Conservation (phyloP, 2,329 filamentous ascomycete genomes). For the Lasiodiplodia gonubiensis region DNA sequence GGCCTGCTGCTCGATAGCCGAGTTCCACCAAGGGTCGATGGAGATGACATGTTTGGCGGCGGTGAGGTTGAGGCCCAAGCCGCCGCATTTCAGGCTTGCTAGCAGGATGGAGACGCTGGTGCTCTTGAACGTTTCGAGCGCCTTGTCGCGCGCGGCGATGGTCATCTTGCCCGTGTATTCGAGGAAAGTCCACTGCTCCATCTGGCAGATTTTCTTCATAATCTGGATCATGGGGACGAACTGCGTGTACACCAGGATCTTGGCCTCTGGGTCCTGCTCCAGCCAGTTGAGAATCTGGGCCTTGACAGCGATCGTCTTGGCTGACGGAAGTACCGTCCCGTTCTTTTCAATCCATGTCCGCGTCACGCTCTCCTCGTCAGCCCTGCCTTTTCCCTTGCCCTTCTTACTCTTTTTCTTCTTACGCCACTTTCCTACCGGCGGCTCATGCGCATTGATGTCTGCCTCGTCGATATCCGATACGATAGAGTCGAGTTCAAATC, state of each 20-base stretch:
- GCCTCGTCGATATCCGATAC: slow-evolving; percentile 11
- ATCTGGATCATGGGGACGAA: slow-evolving; percentile 62
- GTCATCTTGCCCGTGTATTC: slow-evolving; percentile 59
- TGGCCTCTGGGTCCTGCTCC: slow-evolving; percentile 53
- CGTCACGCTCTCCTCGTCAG: slow-evolving; percentile 34
- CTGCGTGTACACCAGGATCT: slow-evolving; percentile 67
- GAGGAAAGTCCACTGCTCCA: slow-evolving; percentile 56
- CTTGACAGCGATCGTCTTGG: slow-evolving; percentile 55
- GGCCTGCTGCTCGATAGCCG: slow-evolving; percentile 65
- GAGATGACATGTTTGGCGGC: slow-evolving; percentile 58
- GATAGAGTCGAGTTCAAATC: slow-evolving; percentile 28
- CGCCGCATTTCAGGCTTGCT: slow-evolving; percentile 63
- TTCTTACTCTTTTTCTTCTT: slow-evolving; percentile 34
- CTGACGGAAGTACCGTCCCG: slow-evolving; percentile 48
- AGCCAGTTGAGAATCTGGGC: slow-evolving; percentile 54
- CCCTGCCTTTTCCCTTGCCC: slow-evolving; percentile 10
- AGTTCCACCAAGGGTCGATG: slow-evolving; percentile 65
- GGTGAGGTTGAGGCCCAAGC: slow-evolving; percentile 64
- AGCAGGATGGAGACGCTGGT: slow-evolving; percentile 56
- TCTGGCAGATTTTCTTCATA: slow-evolving; percentile 55
- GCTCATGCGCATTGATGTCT: slow-evolving; percentile 28
- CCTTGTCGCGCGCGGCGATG: slow-evolving; percentile 51
- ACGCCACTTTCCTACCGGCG: slow-evolving; percentile 28
- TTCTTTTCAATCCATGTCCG: slow-evolving; percentile 48
- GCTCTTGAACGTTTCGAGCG: slow-evolving; percentile 55